A percentile compares a stretch with the other conserved stretches of the same genome.
Conservation (phyloP, 2,329 filamentous ascomycete genomes). For the Stemphylium vesicarium region DNA sequence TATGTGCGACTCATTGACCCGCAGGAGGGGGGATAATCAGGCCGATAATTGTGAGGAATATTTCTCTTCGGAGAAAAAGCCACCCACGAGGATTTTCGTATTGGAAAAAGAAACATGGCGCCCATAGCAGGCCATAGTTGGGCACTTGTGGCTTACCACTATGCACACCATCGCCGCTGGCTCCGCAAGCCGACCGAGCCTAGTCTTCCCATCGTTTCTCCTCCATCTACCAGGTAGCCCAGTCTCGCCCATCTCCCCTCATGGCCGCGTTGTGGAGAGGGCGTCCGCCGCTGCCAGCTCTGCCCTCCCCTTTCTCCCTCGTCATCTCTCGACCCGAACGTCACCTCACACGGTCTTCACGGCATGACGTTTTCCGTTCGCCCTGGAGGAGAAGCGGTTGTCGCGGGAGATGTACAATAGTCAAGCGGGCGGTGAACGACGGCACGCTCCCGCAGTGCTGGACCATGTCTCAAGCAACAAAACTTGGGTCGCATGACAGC, state of each 20-base stretch:
- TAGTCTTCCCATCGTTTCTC: slow-evolving; percentile 42
- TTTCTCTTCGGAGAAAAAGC: slow-evolving; percentile 1
- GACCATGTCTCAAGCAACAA: slow-evolving; percentile 20
- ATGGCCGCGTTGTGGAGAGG: not conserved
- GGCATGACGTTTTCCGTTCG: slow-evolving; percentile 12
- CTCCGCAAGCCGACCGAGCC: slow-evolving; percentile 22
- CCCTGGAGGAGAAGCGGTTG: slow-evolving; percentile 12
- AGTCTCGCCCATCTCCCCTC: not conserved
- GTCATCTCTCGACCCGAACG: not conserved
- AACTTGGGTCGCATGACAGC: slow-evolving; percentile 28
- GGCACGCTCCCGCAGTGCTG: slow-evolving; percentile 40
- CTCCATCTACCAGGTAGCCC: not conserved
- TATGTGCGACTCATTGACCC: slow-evolving; percentile 24
- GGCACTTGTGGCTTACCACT: slow-evolving; percentile 19
- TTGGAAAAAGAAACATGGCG: slow-evolving; percentile 6
- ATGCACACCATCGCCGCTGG: slow-evolving; percentile 23
- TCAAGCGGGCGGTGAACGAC: slow-evolving; percentile 25
- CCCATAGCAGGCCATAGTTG: slow-evolving; percentile 9
- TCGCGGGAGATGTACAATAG: slow-evolving; percentile 29
- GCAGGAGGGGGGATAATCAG: slow-evolving; percentile 18
- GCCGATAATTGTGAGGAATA: slow-evolving; percentile 6
- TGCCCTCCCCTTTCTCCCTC: too few species aligned
- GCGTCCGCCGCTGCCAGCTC: not conserved
- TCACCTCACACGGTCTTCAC: slow-evolving; percentile 12
- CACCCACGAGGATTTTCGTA: not conserved